Evolutionary conservation across 1,139 yeast species (phyloP), one percentile per base, ranked within the genome.

Genomic region (Zygoascus meyerae): DNA sequence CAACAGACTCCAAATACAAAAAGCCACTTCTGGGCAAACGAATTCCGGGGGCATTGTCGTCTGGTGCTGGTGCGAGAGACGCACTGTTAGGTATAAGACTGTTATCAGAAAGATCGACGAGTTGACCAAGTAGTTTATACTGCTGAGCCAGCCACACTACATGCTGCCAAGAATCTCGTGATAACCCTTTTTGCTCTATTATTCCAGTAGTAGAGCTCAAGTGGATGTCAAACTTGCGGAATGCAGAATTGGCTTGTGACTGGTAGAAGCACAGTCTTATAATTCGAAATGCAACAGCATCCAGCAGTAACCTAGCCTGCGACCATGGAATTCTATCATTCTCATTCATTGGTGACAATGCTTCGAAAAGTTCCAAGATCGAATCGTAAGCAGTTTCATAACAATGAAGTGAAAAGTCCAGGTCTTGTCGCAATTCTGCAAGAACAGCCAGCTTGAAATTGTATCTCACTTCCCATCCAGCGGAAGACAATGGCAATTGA

Each of bases 151-250:
- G 54, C 75, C 75, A 71, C 50, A 47, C 69, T 50, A 62, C 70
- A 55, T 53, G 43, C 4, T 66, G 55, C 45, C 56, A 66, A 2
- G 66, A 59, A n/a, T 58, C 57, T 12, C 38, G 38, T 11, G 46
- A 47, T 6, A 66, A 48, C 18, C 53, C 58, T 41, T 48, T 52
- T 49, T 12, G 54, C 48, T 35, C 62, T 51, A 67, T 48, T 15
- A 71, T 55, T n/a, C 64, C 59, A 2, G 66, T 49, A 1, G 73
- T 67, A 48, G 75, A 75, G 18, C 71, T 70, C 1, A 83, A 60
- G 64, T 86, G 95, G 7, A 77, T 69, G 38, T 73, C 72, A 58
- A 85, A 87, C 60, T 81, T 83, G 48, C 74, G 72, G 54, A 79
- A 75, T 0, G 89, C 86, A 34, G 70, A 56, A 35, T 80, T 70